A percentile compares a stretch with the other conserved stretches of the same genome.
Evolutionary conservation across 1,139 yeast genomes (phyloP).

Genomic region (Fermentozyma sake): DNA sequence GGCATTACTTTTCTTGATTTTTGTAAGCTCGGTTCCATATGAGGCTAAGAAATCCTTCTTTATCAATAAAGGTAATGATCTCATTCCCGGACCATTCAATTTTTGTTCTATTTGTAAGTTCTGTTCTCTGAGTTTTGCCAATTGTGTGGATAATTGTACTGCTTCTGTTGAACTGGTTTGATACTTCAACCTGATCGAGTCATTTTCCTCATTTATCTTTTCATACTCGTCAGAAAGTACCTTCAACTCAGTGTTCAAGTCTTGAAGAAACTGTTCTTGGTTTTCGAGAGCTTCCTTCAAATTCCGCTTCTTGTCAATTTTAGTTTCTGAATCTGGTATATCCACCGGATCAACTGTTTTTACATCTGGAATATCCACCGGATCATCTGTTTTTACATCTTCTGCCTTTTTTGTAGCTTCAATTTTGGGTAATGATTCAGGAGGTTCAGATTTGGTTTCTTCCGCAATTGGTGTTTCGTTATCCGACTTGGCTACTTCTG

Average conservation of each 20-base stretch:
- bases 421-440: too few relatives aligned
- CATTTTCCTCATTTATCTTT: constrained; percentile 30
- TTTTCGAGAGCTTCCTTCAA: constrained; percentile 6
- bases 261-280: constrained; percentile 25
- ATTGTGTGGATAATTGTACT: constrained; percentile 40
- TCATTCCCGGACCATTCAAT: constrained; percentile 42
- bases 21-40: constrained; percentile 23
- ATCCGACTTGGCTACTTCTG: too few relatives aligned
- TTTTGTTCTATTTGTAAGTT: constrained; percentile 28
- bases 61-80: constrained; percentile 34
- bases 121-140: constrained; percentile 24
- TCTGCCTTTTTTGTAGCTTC: too few relatives aligned
- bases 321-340: too few relatives aligned
- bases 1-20: constrained; percentile 28
- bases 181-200: constrained; percentile 41
- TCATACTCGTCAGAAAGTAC: constrained; percentile 22
- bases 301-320: too few relatives aligned
- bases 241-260: constrained; percentile 26
- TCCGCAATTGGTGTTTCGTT: too few relatives aligned
- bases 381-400: constrained; percentile 1
- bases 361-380: constrained; percentile 7
- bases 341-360: constrained; percentile 4
- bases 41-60: constrained; percentile 31
- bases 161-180: constrained; percentile 54
- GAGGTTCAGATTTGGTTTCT: too few relatives aligned